Base-by-base conservation (phyloP, 257 asterid genomes). In the Capsicum pubescens region DNA sequence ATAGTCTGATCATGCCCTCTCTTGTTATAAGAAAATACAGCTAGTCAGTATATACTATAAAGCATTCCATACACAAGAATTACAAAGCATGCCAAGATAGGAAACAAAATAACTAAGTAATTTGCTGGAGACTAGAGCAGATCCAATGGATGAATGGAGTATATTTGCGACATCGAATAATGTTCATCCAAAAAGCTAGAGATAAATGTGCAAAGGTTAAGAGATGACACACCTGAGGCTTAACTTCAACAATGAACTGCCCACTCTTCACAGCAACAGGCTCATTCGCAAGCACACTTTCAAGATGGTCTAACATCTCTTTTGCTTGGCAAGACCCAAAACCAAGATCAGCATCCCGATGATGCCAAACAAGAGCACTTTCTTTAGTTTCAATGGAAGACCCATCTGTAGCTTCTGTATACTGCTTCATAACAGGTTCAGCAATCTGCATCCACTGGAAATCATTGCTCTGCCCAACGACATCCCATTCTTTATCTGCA, bases 231-330 rank as follows among this genome's bases (percentile, higher is more conserved):
- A 90, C 92, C 91, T 90, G 92, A 63, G 92, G 92, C 84, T 90
- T 90, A 55, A 90, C 92, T 87, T 90, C 92, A 50, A 90, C 91
- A 80, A 90, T 90, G 88, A 85, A 90, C 80, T 88, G 92, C 72
- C 92, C 92, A 6, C 91, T 88, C 80, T 90, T 90, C 58, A 88
- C 92, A 8, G 87, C 85, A n/a, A 90, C 92, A 82, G 92, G 92
- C 71, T 88, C 91, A 82, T 88, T 88, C 17, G 91, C 89, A 67
- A 90, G 87, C 80, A 90, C 92, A n/a, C 91, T 90, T 78, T 90
- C 92, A 35, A 90, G 90, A 77, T 90, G 92, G 74, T 90, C 90
- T 55, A 90, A 69, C 92, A 90, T 85, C 83, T 90, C 92, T 85
- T 90, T 90, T 7, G 92, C 89, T 79, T 90, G 92, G 84, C 91